These are phyloP conservation scores for Penicillium nucicola DNA, from an alignment of 495 filamentous ascomycete species.

Conservation along the genomic window DNA sequence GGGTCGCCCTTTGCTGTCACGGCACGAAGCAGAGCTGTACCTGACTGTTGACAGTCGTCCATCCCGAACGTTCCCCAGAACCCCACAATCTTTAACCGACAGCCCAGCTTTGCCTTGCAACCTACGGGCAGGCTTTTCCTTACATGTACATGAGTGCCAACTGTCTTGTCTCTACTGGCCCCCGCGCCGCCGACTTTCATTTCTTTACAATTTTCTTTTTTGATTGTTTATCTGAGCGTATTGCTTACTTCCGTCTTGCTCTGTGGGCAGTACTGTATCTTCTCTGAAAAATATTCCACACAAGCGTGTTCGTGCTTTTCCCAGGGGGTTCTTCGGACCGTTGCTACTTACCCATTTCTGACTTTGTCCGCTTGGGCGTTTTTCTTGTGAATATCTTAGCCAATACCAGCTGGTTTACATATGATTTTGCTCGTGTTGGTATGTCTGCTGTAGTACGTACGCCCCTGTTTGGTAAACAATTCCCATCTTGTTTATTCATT, in stretches of 20 bases:
- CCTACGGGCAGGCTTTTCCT: slow-evolving; percentile 7
- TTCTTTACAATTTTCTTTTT: slow-evolving; percentile 2
- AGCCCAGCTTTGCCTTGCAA: neutral
- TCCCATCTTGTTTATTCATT: neutral
- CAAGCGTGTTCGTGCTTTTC: neutral
- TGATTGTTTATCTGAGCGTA: slow-evolving; percentile 7
- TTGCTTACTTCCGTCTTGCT: slow-evolving; percentile 1
- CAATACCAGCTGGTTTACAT: slow-evolving; percentile 1
- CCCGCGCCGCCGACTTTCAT: neutral
- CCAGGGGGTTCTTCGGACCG: neutral
- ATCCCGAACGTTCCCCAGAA: slow-evolving; percentile 2
- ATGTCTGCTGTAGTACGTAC: neutral
- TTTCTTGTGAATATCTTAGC: slow-evolving; percentile 1
- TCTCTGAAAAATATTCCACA: neutral
- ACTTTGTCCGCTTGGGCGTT: neutral
- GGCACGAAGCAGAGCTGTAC: slow-evolving; percentile 4
- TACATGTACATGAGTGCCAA: slow-evolving; percentile 35
- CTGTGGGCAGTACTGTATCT: neutral
- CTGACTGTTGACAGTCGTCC: neutral
- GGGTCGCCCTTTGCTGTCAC: neutral
- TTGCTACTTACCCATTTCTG: neutral
- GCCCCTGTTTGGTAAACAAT: neutral
- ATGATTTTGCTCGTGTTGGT: neutral
- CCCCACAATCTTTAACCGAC: slow-evolving; percentile 10
- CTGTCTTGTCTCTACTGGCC: slow-evolving; percentile 23